Percentiles rank a stretch among this genome's conserved stretches.
These are phyloP conservation scores for Phytophthora macrochlamydospora DNA, from an alignment of 352 stramenopile genomes.

Conservation along the genomic window DNA sequence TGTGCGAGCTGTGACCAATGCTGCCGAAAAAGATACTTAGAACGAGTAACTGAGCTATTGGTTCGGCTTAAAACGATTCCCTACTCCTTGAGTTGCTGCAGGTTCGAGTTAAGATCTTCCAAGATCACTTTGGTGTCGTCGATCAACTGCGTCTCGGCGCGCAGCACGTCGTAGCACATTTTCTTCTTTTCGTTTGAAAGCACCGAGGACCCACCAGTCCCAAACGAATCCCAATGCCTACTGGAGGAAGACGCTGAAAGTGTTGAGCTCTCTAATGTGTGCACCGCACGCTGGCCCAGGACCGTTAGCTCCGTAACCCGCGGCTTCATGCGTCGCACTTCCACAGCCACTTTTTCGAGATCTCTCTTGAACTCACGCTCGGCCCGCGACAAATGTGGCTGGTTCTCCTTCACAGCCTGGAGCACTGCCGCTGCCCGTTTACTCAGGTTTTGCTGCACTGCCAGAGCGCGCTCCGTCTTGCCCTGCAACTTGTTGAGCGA, in stretches of 20 bases:
- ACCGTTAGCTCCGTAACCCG: slow-evolving; percentile 76
- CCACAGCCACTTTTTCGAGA: slow-evolving; percentile 62
- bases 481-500: slow-evolving; percentile 49
- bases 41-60: too few relatives aligned
- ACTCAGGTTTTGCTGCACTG: slow-evolving; percentile 74
- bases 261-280: slow-evolving; percentile 48
- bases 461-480: slow-evolving; percentile 66
- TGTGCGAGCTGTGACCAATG: too few relatives aligned
- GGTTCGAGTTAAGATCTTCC: slow-evolving; percentile 59
- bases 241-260: slow-evolving; percentile 28
- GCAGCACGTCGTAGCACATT: slow-evolving; percentile 85
- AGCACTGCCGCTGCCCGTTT: slow-evolving; percentile 78
- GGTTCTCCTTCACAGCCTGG: slow-evolving; percentile 85
- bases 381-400: slow-evolving; percentile 72
- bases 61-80: background rate
- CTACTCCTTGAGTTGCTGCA: slow-evolving; percentile 49
- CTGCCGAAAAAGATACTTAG: too few relatives aligned
- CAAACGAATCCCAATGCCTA: slow-evolving; percentile 22
- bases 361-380: slow-evolving; percentile 78
- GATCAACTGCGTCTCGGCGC: slow-evolving; percentile 82
- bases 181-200: slow-evolving; percentile 79
- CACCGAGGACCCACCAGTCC: slow-evolving; percentile 5
- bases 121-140: slow-evolving; percentile 77
- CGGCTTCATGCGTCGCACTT: slow-evolving; percentile 74
- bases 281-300: slow-evolving; percentile 61